phyloP scores from a whole-genome alignment of 345 rosid genomes.

The Leavenworthia alabamica region DNA sequence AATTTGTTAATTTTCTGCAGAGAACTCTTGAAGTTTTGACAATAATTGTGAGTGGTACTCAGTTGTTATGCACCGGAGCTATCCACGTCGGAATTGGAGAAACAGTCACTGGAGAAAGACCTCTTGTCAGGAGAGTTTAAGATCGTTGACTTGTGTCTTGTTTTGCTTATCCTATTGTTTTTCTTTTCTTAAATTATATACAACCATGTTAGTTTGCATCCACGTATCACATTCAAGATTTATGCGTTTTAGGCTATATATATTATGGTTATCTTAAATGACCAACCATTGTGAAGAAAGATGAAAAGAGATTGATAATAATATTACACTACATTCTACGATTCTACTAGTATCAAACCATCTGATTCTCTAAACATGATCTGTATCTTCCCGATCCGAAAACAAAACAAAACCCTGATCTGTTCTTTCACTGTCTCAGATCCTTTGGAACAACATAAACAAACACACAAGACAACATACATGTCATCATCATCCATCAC shows the following conservation, averaged over 20 bases:
- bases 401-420: constrained; percentile 4
- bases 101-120: neutral
- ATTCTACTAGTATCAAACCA: constrained; percentile 15
- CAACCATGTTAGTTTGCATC: neutral
- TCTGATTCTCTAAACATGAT: constrained; percentile 12
- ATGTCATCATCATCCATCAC: constrained; percentile 18
- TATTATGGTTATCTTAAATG: neutral
- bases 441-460: constrained; percentile 8
- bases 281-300: neutral
- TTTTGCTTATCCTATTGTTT: no score
- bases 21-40: constrained; percentile 66
- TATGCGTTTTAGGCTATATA: neutral
- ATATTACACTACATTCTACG: constrained; percentile 17
- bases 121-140: constrained; percentile 16
- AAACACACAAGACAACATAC: constrained; percentile 13
- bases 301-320: neutral
- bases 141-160: no score
- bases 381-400: neutral
- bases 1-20: constrained; percentile 30
- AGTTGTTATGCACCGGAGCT: constrained; percentile 59
- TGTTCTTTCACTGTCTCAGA: constrained; percentile 18
- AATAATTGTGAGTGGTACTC: constrained; percentile 60
- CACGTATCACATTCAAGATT: neutral
- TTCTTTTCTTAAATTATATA: no score
- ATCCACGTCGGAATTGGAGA: constrained; percentile 49